Evolutionary conservation across 31 red algal genomes (phyloP).

Genomic region (Porphyra umbilicalis): DNA sequence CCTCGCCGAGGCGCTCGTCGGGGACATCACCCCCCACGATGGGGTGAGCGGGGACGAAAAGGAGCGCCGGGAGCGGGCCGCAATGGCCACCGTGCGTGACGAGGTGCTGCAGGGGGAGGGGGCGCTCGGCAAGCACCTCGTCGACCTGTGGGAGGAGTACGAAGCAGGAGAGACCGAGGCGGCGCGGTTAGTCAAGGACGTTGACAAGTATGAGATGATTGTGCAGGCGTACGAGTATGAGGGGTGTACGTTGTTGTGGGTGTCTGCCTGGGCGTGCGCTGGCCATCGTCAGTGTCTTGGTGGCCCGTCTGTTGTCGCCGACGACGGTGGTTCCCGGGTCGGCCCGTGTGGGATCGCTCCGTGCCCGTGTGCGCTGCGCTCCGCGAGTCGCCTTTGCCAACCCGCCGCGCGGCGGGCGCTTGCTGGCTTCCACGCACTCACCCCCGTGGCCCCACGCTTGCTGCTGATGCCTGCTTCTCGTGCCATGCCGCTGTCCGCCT

Average conservation of each 20-base stretch:
- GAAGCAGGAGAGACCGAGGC: slow-evolving; percentile 41
- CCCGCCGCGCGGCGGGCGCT: too few relatives aligned
- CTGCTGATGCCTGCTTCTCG: too few relatives aligned
- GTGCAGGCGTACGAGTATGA: slow-evolving; percentile 91
- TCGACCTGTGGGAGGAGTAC: slow-evolving; percentile 83
- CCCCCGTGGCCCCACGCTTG: too few relatives aligned
- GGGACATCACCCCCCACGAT: slow-evolving; percentile 78
- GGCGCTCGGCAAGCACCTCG: slow-evolving; percentile 36
- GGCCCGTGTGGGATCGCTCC: too few relatives aligned
- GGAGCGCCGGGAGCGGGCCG: slow-evolving; percentile 47
- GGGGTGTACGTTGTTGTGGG: neutral
- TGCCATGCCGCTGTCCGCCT: too few relatives aligned
- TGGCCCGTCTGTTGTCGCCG: too few relatives aligned
- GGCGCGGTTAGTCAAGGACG: slow-evolving; percentile 67
- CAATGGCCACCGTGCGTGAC: slow-evolving; percentile 71
- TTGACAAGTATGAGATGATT: slow-evolving; percentile 97
- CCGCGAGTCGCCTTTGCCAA: too few relatives aligned
- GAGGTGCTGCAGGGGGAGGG: slow-evolving; percentile 7
- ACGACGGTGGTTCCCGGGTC: too few relatives aligned
- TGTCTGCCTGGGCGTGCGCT: too few relatives aligned
- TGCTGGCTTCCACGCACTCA: too few relatives aligned
- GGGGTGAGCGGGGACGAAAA: slow-evolving; percentile 62
- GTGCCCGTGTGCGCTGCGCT: too few relatives aligned
- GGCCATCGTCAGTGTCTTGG: too few relatives aligned
- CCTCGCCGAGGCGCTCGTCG: slow-evolving; percentile 73